phyloP scores from a whole-genome alignment of 768 basidiomycete species.

The Hypholoma sublateritium region DNA sequence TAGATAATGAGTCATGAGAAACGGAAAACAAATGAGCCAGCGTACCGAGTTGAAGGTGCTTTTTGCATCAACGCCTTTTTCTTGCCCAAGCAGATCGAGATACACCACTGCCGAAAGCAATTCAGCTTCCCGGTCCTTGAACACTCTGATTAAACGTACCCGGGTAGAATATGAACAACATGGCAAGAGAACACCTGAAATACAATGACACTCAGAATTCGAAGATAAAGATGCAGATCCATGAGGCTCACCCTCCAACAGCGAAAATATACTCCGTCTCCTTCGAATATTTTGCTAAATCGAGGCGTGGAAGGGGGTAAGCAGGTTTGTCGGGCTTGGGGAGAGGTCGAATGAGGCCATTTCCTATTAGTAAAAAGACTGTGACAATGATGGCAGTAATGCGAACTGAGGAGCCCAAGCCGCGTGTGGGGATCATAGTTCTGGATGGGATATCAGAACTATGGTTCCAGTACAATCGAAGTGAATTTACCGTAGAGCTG shows the following conservation, averaged over 20 bases:
- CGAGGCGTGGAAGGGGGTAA: constrained; percentile 23
- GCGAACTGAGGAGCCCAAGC: constrained; percentile 29
- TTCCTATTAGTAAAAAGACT: constrained; percentile 24
- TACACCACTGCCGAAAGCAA: constrained; percentile 40
- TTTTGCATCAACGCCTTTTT: constrained; percentile 38
- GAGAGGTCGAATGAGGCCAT: constrained; percentile 24
- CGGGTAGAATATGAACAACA: constrained; percentile 32
- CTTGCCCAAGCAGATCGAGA: constrained; percentile 47
- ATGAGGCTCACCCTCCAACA: constrained; percentile 24
- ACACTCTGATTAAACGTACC: constrained; percentile 26
- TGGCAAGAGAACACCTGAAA: constrained; percentile 16
- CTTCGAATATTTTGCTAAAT: constrained; percentile 29
- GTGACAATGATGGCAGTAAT: constrained; percentile 28
- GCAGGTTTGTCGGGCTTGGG: constrained; percentile 20
- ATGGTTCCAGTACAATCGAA: no score
- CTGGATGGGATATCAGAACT: constrained; percentile 6
- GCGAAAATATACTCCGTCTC: constrained; percentile 29
- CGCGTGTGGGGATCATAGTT: constrained; percentile 20
- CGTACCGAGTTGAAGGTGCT: constrained; percentile 50
- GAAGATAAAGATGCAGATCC: neutral
- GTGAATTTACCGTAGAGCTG: constrained; percentile 22
- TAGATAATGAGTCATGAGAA: constrained; percentile 10
- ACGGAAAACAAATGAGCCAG: constrained; percentile 1
- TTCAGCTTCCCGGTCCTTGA: no score
- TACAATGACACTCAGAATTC: neutral